Evolutionary conservation across 305 asterid genomes (phyloP), one percentile per base, ranked within the genome.

Genomic region (Solanum hybrid): DNA sequence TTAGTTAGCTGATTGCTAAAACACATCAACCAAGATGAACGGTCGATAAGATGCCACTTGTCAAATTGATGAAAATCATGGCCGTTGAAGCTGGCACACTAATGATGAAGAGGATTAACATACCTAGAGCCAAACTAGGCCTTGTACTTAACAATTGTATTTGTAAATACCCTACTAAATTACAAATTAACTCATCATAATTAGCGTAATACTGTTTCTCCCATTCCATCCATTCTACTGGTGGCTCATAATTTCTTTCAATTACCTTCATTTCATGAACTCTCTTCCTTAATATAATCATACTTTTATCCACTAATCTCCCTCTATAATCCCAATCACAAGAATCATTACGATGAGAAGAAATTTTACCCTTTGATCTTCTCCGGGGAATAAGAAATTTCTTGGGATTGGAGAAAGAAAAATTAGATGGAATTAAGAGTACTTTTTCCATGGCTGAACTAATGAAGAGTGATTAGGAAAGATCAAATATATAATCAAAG

Each of bases 71-170:
- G 73, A 82, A 82, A 17, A 45, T 45, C 73, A 82, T 82, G 38
- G 40, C 73, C 38, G 90, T 75, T 38, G 98, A 95, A 1, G 94
- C 42, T 3, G 97, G 95, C 5, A 95, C 89, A 81, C 92, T 86
- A 36, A 93, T 45, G 4, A 92, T 92, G 12, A 95, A 3, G 15
- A 96, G 29, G 17, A 91, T 91, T 87, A 92, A 15, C 89, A 93
- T 27, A 4, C 97, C 98, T 32, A 95, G 22, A 36, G 95, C 95
- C 93, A 96, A 90, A 77, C 92, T 89, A 7, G 98, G 98, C 89
- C 96, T 93, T n/a, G 94, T 91, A 6, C 94, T 93, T 95, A 94
- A 89, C 92, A 96, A 92, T 87, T 45, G 92, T 10, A 90, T 22
- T 91, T 93, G 98, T 89, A 96, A 69, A 87, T 90, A 40, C 34